Evolutionary conservation across 1,284 basidiomycete species (phyloP).

Genomic region (Lentinus polychrous): DNA sequence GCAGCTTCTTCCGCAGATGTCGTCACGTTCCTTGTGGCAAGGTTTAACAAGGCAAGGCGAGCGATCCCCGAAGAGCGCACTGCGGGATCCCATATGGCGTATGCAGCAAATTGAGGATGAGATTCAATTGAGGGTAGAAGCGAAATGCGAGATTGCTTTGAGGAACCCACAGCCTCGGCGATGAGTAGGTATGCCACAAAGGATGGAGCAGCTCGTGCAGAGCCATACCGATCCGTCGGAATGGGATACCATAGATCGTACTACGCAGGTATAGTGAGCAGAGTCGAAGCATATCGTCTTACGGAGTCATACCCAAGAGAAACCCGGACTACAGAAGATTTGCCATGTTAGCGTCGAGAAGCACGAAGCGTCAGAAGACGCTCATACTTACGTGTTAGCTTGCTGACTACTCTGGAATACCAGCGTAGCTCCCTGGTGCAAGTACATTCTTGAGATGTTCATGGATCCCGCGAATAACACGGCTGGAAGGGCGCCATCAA

Average conservation of each 20-base stretch:
- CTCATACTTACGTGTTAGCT: slow-evolving; percentile 21
- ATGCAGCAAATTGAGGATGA: slow-evolving; percentile 23
- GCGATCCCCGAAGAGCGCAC: slow-evolving; percentile 15
- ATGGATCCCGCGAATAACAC: slow-evolving; percentile 27
- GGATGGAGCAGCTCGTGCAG: slow-evolving; percentile 27
- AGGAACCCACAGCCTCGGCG: slow-evolving; percentile 28
- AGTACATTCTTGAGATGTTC: slow-evolving; percentile 29
- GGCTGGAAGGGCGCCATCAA: slow-evolving; percentile 16
- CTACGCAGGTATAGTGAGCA: slow-evolving; percentile 13
- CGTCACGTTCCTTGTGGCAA: slow-evolving; percentile 20
- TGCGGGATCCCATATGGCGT: slow-evolving; percentile 27
- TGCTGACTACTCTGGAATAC: slow-evolving; percentile 29
- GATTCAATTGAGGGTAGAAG: slow-evolving; percentile 17
- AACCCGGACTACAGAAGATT: slow-evolving; percentile 21
- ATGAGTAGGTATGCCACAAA: slow-evolving; percentile 30
- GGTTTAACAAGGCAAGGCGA: slow-evolving; percentile 27
- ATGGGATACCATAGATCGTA: slow-evolving; percentile 33
- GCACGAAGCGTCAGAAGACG: not conserved
- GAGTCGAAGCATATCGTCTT: not conserved
- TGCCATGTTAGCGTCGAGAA: not conserved
- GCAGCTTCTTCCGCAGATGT: slow-evolving; percentile 12
- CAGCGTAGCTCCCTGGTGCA: slow-evolving; percentile 30
- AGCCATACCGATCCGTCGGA: slow-evolving; percentile 25
- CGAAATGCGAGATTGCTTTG: slow-evolving; percentile 20
- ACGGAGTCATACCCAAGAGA: slow-evolving; percentile 24